These are phyloP conservation scores for Capsella rubella DNA, from an alignment of 441 rosid species.

Conservation along the genomic window DNA sequence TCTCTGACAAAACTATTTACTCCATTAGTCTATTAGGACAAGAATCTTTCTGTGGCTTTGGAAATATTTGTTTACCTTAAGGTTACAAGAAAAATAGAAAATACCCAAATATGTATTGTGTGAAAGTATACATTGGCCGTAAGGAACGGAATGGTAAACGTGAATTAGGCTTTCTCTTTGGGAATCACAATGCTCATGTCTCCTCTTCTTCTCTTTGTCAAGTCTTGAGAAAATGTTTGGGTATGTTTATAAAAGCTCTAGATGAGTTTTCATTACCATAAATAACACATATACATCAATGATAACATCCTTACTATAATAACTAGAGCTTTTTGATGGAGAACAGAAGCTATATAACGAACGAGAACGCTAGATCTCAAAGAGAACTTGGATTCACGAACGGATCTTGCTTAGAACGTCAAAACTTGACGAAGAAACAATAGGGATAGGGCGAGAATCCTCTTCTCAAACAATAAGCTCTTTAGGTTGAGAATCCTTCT, in stretches of 20 bases:
- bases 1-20: slow-evolving; percentile 6
- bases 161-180: not conserved
- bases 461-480: too few species aligned
- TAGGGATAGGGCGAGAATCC: too few species aligned
- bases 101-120: slow-evolving; percentile 11
- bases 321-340: too few species aligned
- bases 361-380: too few species aligned
- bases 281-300: not conserved
- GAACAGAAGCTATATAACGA: too few species aligned
- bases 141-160: slow-evolving; percentile 5
- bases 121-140: not conserved
- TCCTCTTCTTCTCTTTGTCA: not conserved
- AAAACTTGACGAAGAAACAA: too few species aligned
- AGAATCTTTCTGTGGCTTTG: not conserved
- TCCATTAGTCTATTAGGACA: not conserved
- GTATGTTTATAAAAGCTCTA: not conserved
- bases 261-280: not conserved
- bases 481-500: too few species aligned
- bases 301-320: not conserved
- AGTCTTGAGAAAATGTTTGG: not conserved
- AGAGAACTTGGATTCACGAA: too few species aligned
- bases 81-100: not conserved
- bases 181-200: slow-evolving; percentile 10
- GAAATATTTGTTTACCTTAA: not conserved
- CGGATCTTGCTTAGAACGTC: too few species aligned